A percentile compares a stretch with the other conserved stretches of the same genome.
Conservation (phyloP, 108 stramenopile species). For the Nannochloropsis salina region DNA sequence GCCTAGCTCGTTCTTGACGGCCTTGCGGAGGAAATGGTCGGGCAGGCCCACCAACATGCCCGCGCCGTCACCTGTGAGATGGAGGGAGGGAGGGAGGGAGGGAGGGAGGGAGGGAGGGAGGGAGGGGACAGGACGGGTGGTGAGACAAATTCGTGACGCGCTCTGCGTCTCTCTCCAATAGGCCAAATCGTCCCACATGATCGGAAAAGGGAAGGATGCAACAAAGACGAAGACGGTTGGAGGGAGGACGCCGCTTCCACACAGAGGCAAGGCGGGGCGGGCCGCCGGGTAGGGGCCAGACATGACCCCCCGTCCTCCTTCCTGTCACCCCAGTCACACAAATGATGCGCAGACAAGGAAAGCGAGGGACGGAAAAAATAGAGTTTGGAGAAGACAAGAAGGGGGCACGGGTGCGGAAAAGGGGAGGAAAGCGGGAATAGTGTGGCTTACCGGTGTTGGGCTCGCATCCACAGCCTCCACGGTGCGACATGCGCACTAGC, state of each 20-base stretch:
- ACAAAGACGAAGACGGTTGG: too few relatives aligned
- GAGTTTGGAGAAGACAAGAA: neutral
- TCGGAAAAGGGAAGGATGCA: too few relatives aligned
- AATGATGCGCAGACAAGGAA: neutral
- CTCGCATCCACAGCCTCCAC: slow-evolving; percentile 66
- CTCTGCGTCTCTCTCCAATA: too few relatives aligned
- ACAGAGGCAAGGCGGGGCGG: too few relatives aligned
- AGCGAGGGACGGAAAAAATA: neutral
- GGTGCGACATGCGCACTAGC: slow-evolving; percentile 92
- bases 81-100: neutral
- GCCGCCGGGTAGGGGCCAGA: too few relatives aligned
- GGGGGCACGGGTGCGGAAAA: neutral
- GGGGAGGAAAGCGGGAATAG: neutral
- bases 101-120: too few relatives aligned
- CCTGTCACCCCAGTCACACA: slow-evolving; percentile 67
- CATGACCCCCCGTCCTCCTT: slow-evolving; percentile 62
- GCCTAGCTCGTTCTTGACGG: slow-evolving; percentile 68
- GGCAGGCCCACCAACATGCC: slow-evolving; percentile 95
- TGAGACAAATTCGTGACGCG: too few relatives aligned
- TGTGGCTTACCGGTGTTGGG: slow-evolving; percentile 68
- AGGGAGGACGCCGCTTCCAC: too few relatives aligned
- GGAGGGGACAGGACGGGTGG: too few relatives aligned
- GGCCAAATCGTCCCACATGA: too few relatives aligned
- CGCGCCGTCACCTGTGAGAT: slow-evolving; percentile 60
- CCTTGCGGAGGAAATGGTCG: slow-evolving; percentile 80